phyloP scores from a whole-genome alignment of 352 stramenopile species.

The Pythium myriotylum region DNA sequence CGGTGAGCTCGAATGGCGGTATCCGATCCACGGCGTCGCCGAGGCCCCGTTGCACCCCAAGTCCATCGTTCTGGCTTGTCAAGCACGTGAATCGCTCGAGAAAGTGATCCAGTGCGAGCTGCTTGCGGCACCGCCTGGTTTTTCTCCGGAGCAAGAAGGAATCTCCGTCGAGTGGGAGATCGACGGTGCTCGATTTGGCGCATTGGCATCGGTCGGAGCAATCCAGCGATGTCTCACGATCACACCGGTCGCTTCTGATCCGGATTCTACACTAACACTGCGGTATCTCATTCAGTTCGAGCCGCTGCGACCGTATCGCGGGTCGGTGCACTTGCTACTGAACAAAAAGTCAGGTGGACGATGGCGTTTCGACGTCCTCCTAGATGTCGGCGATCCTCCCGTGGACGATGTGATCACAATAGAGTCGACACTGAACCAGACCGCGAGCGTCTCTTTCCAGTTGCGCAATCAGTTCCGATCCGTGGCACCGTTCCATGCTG shows the following conservation, averaged over 20 bases:
- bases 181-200: slow-evolving; percentile 50
- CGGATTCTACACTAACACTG: slow-evolving; percentile 26
- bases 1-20: slow-evolving; percentile 73
- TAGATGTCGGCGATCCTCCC: slow-evolving; percentile 80
- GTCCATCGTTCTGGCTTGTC: slow-evolving; percentile 61
- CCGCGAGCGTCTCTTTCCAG: slow-evolving; percentile 83
- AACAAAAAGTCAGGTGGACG: slow-evolving; percentile 77
- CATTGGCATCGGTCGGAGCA: slow-evolving; percentile 40
- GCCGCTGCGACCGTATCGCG: slow-evolving; percentile 83
- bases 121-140: slow-evolving; percentile 46
- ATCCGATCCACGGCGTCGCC: slow-evolving; percentile 70
- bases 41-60: slow-evolving; percentile 68
- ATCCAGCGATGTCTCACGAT: slow-evolving; percentile 62
- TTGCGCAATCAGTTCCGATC: slow-evolving; percentile 89
- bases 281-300: slow-evolving; percentile 79
- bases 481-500: slow-evolving; percentile 72
- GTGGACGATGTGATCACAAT: slow-evolving; percentile 90
- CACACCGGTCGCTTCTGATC: slow-evolving; percentile 27
- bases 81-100: slow-evolving; percentile 65
- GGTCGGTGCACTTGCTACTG: slow-evolving; percentile 72
- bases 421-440: slow-evolving; percentile 86
- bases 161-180: slow-evolving; percentile 75
- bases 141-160: slow-evolving; percentile 43
- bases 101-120: slow-evolving; percentile 69
- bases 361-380: slow-evolving; percentile 86